Percentiles rank a stretch among this genome's conserved stretches.
phyloP scores from a whole-genome alignment of 148 eudicot species.

The Cornus kousa region DNA sequence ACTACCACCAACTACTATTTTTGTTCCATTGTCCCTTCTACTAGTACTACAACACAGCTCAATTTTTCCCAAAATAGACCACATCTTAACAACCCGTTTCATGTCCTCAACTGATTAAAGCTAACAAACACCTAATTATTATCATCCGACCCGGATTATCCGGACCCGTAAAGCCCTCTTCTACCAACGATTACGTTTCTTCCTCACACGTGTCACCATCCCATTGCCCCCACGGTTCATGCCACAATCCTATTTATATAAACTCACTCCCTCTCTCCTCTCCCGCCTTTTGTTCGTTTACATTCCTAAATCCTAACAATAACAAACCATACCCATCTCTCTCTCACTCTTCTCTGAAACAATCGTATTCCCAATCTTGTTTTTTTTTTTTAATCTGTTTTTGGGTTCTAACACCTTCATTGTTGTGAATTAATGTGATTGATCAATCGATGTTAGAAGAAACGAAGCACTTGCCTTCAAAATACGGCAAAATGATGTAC shows the following conservation, averaged over 20 bases:
- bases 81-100: background rate
- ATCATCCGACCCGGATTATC: slow-evolving; percentile 6
- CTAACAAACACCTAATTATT: background rate
- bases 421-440: background rate
- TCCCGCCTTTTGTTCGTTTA: slow-evolving; percentile 14
- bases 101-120: background rate
- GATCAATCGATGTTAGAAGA: background rate
- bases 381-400: background rate
- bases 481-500: slow-evolving; percentile 13
- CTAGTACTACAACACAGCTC: background rate
- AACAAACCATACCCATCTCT: background rate
- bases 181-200: background rate
- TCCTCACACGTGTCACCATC: slow-evolving; percentile 19
- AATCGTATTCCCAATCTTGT: background rate
- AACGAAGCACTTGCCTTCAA: slow-evolving; percentile 10
- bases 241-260: background rate
- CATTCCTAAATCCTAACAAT: background rate
- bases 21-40: background rate
- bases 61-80: background rate
- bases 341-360: background rate
- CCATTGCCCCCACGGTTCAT: background rate
- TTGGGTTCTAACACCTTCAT: background rate
- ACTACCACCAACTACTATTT: too few relatives aligned
- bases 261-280: slow-evolving; percentile 6
- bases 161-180: slow-evolving; percentile 13